These are phyloP conservation scores for Cladosporium sp. DNA, from an alignment of 2,329 filamentous ascomycete genomes.

Conservation along the genomic window DNA sequence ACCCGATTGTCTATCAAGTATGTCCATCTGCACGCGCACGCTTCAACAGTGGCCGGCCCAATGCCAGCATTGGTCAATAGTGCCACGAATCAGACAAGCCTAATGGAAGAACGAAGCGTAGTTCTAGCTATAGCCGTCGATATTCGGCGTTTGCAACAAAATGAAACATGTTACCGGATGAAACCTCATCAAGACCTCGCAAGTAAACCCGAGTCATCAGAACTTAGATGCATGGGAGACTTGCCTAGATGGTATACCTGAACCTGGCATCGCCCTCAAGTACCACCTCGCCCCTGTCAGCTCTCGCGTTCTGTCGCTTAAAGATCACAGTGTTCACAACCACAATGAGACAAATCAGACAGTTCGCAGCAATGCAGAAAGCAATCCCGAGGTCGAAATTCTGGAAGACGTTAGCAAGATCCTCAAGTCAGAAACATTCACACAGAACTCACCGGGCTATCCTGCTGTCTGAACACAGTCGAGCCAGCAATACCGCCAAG, in stretches of 20 bases:
- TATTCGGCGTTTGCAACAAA: too few species aligned
- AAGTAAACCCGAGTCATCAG: too few species aligned
- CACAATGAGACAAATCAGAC: constrained; percentile 47
- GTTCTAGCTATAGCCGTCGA: too few species aligned
- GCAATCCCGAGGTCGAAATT: constrained; percentile 50
- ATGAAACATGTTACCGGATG: too few species aligned
- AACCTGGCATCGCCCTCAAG: constrained; percentile 13
- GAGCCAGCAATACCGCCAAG: constrained; percentile 77
- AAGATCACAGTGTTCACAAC: constrained; percentile 45
- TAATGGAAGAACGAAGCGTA: too few species aligned
- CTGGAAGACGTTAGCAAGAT: constrained; percentile 39
- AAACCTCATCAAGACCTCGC: background rate
- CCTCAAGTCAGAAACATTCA: constrained; percentile 20
- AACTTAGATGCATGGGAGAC: background rate
- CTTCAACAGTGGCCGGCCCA: too few species aligned
- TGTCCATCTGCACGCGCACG: too few species aligned
- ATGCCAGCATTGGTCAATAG: too few species aligned
- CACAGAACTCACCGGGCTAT: constrained; percentile 25
- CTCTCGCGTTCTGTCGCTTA: constrained; percentile 49
- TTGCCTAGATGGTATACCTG: constrained; percentile 10
- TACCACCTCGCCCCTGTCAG: constrained; percentile 45
- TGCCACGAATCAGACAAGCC: too few species aligned
- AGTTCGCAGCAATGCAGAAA: constrained; percentile 49
- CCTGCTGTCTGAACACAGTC: constrained; percentile 65
- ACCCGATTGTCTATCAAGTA: too few species aligned